Evolutionary conservation across 495 filamentous ascomycete species (phyloP).

Genomic region (Talaromyces wortmannii): DNA sequence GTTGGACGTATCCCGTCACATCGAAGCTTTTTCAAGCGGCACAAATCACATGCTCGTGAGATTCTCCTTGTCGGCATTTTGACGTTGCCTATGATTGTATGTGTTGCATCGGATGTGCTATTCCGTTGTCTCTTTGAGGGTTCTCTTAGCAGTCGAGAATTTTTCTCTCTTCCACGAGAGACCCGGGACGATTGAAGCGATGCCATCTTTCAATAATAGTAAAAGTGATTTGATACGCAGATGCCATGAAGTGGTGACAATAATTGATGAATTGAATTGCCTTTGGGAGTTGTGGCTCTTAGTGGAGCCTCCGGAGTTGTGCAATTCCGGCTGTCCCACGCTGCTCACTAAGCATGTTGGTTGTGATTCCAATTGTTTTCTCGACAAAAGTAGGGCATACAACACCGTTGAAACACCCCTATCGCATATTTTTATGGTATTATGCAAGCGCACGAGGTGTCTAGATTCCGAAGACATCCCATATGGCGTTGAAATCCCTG

Average conservation of each 20-base stretch:
- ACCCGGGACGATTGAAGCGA: not conserved
- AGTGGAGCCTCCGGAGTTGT: not conserved
- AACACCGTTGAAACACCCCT: too few relatives aligned
- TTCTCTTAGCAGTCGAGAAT: not conserved
- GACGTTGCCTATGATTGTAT: not conserved
- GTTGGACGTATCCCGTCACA: conserved; percentile 58
- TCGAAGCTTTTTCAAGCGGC: conserved; percentile 57
- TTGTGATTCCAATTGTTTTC: too few relatives aligned
- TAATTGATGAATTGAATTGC: too few relatives aligned
- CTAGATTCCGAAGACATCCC: too few relatives aligned
- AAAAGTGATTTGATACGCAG: too few relatives aligned
- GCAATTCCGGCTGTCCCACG: not conserved
- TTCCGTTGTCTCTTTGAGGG: not conserved
- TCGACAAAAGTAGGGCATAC: too few relatives aligned
- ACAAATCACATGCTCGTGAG: conserved; percentile 62
- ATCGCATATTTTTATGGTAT: too few relatives aligned
- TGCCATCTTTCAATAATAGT: not conserved
- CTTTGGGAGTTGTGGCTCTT: too few relatives aligned
- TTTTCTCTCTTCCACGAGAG: not conserved
- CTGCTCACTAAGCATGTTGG: not conserved
- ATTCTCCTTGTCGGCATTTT: not conserved
- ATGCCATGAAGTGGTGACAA: too few relatives aligned
- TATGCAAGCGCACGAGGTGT: too few relatives aligned
- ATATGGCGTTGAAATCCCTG: too few relatives aligned
- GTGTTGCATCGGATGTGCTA: not conserved